Conservation (phyloP, 2,329 filamentous ascomycete species). For the Aspergillus sp. region DNA sequence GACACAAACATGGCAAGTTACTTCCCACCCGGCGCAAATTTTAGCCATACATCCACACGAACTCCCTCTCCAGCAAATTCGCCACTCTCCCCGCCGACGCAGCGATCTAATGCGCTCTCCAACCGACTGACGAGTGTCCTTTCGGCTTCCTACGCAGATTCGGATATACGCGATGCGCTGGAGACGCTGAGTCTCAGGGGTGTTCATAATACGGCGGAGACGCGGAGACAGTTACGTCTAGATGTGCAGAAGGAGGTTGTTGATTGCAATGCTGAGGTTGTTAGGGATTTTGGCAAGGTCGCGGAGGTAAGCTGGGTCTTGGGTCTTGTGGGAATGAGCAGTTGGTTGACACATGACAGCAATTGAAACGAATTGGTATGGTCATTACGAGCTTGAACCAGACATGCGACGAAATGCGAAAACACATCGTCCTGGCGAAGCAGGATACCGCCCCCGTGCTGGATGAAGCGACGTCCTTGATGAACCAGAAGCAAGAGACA, state of each 20-base stretch:
- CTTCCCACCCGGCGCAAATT: slow-evolving; percentile 17
- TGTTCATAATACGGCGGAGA: slow-evolving; percentile 67
- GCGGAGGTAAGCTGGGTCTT: slow-evolving; percentile 59
- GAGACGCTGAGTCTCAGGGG: slow-evolving; percentile 66
- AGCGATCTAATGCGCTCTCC: slow-evolving; percentile 59
- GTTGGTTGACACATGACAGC: slow-evolving; percentile 44
- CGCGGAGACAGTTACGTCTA: slow-evolving; percentile 69
- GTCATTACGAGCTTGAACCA: slow-evolving; percentile 73
- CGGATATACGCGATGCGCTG: slow-evolving; percentile 82
- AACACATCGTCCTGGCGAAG: slow-evolving; percentile 67
- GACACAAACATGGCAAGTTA: slow-evolving; percentile 29
- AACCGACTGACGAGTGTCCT: slow-evolving; percentile 78
- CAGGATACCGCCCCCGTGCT: slow-evolving; percentile 67
- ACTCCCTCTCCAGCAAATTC: slow-evolving; percentile 19
- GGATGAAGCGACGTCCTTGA: slow-evolving; percentile 66
- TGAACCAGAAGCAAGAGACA: slow-evolving; percentile 64
- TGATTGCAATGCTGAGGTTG: slow-evolving; percentile 81
- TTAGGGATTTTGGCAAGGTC: slow-evolving; percentile 80
- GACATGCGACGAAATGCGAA: slow-evolving; percentile 73
- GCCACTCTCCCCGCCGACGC: slow-evolving; percentile 25
- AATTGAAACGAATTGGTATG: slow-evolving; percentile 75
- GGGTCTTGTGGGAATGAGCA: neutral
- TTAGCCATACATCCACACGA: slow-evolving; percentile 17
- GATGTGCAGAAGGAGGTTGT: slow-evolving; percentile 90
- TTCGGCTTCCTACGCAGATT: slow-evolving; percentile 85